phyloP scores from a whole-genome alignment of 163 green algal genomes.

The Coccomyxa subellipsoidea region DNA sequence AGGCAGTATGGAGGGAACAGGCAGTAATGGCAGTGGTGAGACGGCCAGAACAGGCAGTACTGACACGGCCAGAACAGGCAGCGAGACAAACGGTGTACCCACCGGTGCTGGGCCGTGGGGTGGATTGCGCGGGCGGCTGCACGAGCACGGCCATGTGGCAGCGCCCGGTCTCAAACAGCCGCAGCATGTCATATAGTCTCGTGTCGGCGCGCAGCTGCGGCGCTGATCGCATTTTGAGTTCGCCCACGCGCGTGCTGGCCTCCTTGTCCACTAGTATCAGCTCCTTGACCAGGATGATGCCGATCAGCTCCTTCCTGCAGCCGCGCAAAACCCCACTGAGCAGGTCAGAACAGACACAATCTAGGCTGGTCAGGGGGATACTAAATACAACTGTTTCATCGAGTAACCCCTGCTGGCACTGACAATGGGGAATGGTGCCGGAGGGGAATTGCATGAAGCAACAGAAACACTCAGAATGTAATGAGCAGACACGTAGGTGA shows the following conservation, averaged over 20 bases:
- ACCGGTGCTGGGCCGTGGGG: neutral
- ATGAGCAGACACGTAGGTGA: too few species aligned
- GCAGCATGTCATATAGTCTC: constrained; percentile 90
- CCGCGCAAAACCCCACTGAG: neutral
- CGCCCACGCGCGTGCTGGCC: constrained; percentile 21
- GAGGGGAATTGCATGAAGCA: too few species aligned
- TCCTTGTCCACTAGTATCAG: constrained; percentile 40
- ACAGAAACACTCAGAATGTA: too few species aligned
- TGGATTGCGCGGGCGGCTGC: neutral
- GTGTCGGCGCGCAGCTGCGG: constrained; percentile 51
- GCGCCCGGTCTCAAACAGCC: constrained; percentile 89
- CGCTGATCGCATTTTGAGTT: constrained; percentile 52
- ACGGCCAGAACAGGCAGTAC: too few species aligned
- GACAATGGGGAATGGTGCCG: too few species aligned
- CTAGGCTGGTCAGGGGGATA: too few species aligned
- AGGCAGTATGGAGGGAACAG: too few species aligned
- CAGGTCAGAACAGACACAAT: too few species aligned
- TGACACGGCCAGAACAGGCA: neutral
- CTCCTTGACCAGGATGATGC: constrained; percentile 63
- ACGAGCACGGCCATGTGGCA: constrained; percentile 21
- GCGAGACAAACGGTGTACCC: neutral
- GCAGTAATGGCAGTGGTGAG: too few species aligned
- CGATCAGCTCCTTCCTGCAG: constrained; percentile 50
- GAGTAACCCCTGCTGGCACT: too few species aligned
- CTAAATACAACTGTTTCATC: too few species aligned